Evolutionary conservation across 139 green algal genomes (phyloP), one percentile per base, ranked within the genome.

Genomic region (Micractinium conductrix): DNA sequence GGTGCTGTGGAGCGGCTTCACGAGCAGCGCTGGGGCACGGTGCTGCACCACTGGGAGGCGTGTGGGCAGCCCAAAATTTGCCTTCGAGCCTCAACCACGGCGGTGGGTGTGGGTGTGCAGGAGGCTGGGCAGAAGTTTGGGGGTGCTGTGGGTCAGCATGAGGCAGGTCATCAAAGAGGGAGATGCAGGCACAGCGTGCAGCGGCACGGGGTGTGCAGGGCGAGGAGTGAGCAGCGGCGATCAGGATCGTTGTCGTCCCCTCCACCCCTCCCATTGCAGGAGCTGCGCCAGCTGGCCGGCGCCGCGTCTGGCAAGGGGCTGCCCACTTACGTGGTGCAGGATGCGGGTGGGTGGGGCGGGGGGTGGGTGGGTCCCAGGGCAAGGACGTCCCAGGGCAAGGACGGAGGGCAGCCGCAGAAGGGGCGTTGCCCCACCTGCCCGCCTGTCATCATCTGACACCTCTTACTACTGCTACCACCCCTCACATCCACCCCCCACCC

Each of bases 1-100:
- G 95, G 93, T 3, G 90, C 94, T 37, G 72, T 96, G 24, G 86
- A 93, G 70, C 44, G 88, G 70, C 88, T 93, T 68, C 69, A 74
- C 26, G 48, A 58, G 40, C 72, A 60, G 35, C 2, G 78, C 5
- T 85, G 93, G 53, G 50, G 78, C 48, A 37, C 82, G 19, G 42
- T 79, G 33, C 89, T 98, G 40, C 73, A 78, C 50, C 85, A 91
- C 42, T 98, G 94, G 94, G 91, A 95, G 84, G 33, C 65, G 38
- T 86, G 83, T 58, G 95, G 93, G 33, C 91, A 96, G 79, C 87
- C 94, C 28, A 98, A 98, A 87, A 94, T 98, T 28, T 93, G 93
- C n/a, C 87, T 98, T 22, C 90, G 89, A 73, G 88, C 92, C 9
- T 40, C 86, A 35, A 83, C 78, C 60, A 83, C 78, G 16, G 38